Evolutionary conservation across 495 filamentous ascomycete species (phyloP).

Genomic region (Talaromyces proteolyticus): DNA sequence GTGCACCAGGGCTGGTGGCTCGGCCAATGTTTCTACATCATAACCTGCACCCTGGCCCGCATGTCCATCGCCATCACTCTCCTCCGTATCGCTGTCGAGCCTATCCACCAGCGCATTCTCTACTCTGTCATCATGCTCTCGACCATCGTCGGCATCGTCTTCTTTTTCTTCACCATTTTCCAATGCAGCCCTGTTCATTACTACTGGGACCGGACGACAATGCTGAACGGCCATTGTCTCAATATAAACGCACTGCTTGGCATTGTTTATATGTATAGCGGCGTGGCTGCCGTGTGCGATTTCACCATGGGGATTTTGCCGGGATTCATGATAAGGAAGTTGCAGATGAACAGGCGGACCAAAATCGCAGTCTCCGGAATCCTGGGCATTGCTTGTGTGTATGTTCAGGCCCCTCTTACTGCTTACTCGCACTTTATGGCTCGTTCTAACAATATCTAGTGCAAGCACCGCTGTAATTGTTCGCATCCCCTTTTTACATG

Average conservation of each 20-base stretch:
- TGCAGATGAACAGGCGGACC: conserved; percentile 22
- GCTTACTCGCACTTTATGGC: conserved; percentile 2
- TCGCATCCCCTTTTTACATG: conserved; percentile 26
- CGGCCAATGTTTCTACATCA: conserved; percentile 26
- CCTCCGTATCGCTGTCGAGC: conserved; percentile 26
- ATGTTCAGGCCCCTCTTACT: conserved; percentile 5
- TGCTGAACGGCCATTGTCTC: conserved; percentile 21
- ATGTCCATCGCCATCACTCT: conserved; percentile 32
- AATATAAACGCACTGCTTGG: conserved; percentile 12
- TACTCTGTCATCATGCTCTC: conserved; percentile 22
- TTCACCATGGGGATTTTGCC: conserved; percentile 29
- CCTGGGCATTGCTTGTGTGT: conserved; percentile 30
- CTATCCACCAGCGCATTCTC: conserved; percentile 21
- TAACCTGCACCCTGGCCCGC: conserved; percentile 25
- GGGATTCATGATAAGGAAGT: conserved; percentile 21
- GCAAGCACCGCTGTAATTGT: conserved; percentile 28
- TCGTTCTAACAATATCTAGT: conserved; percentile 10
- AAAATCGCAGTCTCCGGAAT: conserved; percentile 21
- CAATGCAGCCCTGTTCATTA: conserved; percentile 27
- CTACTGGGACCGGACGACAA: conserved; percentile 23
- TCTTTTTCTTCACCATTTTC: conserved; percentile 28
- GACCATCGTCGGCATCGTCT: conserved; percentile 17
- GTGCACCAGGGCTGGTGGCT: conserved; percentile 24
- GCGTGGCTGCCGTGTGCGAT: conserved; percentile 24
- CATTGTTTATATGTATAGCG: conserved; percentile 32